Evolutionary conservation across 2,329 filamentous ascomycete species (phyloP), one percentile per base, ranked within the genome.

Genomic region (Dactylellina cionopaga): DNA sequence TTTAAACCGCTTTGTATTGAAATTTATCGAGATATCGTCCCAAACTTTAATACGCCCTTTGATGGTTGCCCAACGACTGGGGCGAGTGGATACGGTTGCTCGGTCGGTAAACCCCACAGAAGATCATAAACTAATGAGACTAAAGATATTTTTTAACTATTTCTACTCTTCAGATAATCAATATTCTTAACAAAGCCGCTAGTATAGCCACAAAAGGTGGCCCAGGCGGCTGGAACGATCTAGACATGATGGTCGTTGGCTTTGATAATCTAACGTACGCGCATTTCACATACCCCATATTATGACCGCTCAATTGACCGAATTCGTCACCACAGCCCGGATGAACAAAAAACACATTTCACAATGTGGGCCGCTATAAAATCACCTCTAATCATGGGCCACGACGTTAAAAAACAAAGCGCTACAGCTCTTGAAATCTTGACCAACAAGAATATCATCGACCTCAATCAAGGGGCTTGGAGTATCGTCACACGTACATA

Each of bases 301-400:
- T n/a, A n/a, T n/a, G n/a, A n/a, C n/a, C n/a, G n/a, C n/a, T n/a
- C n/a, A n/a, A 5, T 15, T 78, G 78, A 6, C 76, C 77, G 2
- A 11, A 15, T n/a, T n/a, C n/a, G n/a, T n/a, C n/a, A 2, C 56
- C 35, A 46, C 22, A 66, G 59, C 29, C 1, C 78, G 44, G 70
- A 80, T 27, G 79, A 83, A 75, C 80, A 83, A 75, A 79, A 80
- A 56, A 80, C 81, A 19, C 82, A 83, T 72, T 82, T 83, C 49
- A 78, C 81, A 22, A 81, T 83, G 75, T 83, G 82, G 82, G 80
- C 82, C 0, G 81, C 82, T 51, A 79, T 83, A 46, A 83, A 83
- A 74, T 82, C 81, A 0, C 82, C 82, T 10, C 77, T 83, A 2
- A 81, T 83, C 29, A 81, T 83, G 49, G 80, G 82, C 5, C 80